Evolutionary conservation across 176 grass and related monocot species (phyloP).

Genomic region (Oryza rufipogon): DNA sequence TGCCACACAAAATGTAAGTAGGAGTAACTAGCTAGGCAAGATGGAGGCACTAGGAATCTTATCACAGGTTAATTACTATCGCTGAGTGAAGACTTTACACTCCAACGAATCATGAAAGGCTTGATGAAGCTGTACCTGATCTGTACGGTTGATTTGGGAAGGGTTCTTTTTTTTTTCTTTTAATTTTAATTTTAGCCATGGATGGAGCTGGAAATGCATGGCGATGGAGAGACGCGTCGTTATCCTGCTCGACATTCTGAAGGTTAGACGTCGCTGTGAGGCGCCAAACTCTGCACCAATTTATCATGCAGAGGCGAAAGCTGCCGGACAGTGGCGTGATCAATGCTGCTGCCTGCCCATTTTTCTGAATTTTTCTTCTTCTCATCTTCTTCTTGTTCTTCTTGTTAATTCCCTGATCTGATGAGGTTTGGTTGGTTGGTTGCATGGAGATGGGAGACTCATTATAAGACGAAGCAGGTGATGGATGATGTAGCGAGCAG

Average conservation of each 20-base stretch:
- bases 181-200: no score
- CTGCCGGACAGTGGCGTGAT: slow-evolving; percentile 17
- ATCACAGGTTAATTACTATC: no score
- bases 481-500: no score
- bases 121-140: background rate
- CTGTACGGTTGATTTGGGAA: background rate
- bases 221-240: background rate
- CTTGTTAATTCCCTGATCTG: background rate
- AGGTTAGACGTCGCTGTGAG: slow-evolving; percentile 54
- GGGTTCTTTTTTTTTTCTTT: no score
- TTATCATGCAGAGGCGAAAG: slow-evolving; percentile 25
- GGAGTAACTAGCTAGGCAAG: no score
- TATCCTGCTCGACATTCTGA: slow-evolving; percentile 41
- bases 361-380: background rate
- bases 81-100: background rate
- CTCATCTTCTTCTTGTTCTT: background rate
- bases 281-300: slow-evolving; percentile 33
- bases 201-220: no score
- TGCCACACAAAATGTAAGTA: no score
- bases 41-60: no score
- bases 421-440: background rate
- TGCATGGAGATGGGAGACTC: background rate
- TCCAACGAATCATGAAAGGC: background rate
- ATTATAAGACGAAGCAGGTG: no score
- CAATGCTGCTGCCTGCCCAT: slow-evolving; percentile 40